Base-by-base conservation (phyloP, 805 yeast genomes). In the Kluyveromyces nonfermentans region DNA sequence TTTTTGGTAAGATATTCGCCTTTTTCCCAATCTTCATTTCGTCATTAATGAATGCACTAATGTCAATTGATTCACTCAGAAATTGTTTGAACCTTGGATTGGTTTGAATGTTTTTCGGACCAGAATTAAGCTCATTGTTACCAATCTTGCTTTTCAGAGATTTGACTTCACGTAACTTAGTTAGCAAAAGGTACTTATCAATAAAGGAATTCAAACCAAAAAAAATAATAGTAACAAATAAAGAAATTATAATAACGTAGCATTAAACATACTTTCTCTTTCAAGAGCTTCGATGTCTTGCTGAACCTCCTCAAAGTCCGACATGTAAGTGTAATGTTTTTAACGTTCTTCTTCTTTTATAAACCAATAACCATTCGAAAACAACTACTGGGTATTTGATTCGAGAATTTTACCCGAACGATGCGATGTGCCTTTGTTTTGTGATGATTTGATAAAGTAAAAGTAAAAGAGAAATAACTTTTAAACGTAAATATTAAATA, bases 271-370 rank as follows among this genome's bases (percentile, higher is more conserved):
- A 54, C 46, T 60, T 44, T 68, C 72, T 35, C 50, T 56, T 42
- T 53, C 57, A 16, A 68, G 43, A 2, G 72, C 61, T 1, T 56
- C 57, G 16, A 62, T 62, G 48, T 68, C 72, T 37, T 65, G 67
- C 42, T 59, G 57, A 6, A 63, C 45, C 10, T 62, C 68, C 5
- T 51, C 58, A 4, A 61, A 17, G 1, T 50, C 48, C 7, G 61
- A 44, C 69, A 64, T 65, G 3, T 25, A 6, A 10, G 30, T 25
- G 9, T 25, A 25, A 6, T 3, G 14, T 6, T 25, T 25, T 10
- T 3, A 25, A 4, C 30, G 12, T 25, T 25, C 9, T 4, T 14
- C 12, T 25, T 14, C 4, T 10, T 14, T 6, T 25, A 25, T 4
- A 7, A 3, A 14, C 30, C 14, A 25, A 25, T n/a, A n/a, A n/a